phyloP scores from a whole-genome alignment of 2,329 filamentous ascomycete species.

The Botryosphaeria dothidea region DNA sequence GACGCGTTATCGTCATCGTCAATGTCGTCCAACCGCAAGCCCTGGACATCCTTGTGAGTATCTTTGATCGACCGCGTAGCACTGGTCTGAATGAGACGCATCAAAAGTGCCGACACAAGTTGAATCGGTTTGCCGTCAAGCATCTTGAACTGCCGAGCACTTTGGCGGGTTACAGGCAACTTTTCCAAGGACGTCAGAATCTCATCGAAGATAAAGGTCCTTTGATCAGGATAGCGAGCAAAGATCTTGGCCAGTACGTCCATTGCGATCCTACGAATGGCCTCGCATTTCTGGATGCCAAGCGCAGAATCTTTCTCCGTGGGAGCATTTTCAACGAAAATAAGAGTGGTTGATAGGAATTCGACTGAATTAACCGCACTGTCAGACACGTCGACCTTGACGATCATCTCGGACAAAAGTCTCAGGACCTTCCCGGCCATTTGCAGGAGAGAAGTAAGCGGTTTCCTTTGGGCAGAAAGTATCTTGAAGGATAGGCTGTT shows the following conservation, averaged over 20 bases:
- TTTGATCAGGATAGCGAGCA: conserved; percentile 76
- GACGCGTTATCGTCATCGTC: conserved; percentile 36
- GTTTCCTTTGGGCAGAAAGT: conserved; percentile 68
- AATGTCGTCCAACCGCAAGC: conserved; percentile 23
- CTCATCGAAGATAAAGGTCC: conserved; percentile 82
- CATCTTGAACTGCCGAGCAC: conserved; percentile 89
- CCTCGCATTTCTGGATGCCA: conserved; percentile 84
- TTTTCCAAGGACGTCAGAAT: conserved; percentile 91
- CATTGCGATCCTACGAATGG: conserved; percentile 89
- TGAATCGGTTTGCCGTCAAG: conserved; percentile 87
- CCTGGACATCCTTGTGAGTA: conserved; percentile 25
- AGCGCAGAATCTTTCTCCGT: conserved; percentile 86
- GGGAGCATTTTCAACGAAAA: conserved; percentile 92
- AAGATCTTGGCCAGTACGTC: conserved; percentile 92
- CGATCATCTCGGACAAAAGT: conserved; percentile 74
- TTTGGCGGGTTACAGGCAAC: conserved; percentile 87
- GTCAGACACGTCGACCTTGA: conserved; percentile 82
- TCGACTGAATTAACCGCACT: conserved; percentile 80
- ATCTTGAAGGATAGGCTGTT: conserved; percentile 67
- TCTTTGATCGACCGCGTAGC: conserved; percentile 53
- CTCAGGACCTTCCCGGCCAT: conserved; percentile 74
- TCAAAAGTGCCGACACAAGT: conserved; percentile 88
- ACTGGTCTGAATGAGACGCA: conserved; percentile 91
- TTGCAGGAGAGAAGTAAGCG: conserved; percentile 65
- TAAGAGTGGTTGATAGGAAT: conserved; percentile 76